Evolutionary conservation across 1,139 yeast species (phyloP).

Genomic region (Lodderomyces orthopsilosis): DNA sequence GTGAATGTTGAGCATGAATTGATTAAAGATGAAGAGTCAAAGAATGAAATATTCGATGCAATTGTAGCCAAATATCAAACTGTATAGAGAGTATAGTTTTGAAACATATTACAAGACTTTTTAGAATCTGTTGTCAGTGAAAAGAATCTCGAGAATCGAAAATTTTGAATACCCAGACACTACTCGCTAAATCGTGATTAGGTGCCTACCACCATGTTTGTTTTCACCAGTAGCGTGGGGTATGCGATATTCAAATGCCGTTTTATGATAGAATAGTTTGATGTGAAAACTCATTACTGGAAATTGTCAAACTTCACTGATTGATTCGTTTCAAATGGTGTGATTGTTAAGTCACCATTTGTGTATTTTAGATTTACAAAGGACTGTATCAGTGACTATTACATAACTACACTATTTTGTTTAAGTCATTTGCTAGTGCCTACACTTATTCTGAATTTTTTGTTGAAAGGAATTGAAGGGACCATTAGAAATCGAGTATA

Average conservation of each 20-base stretch:
- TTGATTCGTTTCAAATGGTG: background rate
- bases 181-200: too few relatives aligned
- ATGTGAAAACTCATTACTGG: background rate
- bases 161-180: too few relatives aligned
- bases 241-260: too few relatives aligned
- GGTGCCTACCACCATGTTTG: too few relatives aligned
- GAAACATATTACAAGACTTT: background rate
- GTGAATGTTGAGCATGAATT: slow-evolving; percentile 51
- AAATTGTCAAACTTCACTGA: background rate
- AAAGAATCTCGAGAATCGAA: too few relatives aligned
- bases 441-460: too few relatives aligned
- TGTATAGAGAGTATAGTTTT: background rate
- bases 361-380: background rate
- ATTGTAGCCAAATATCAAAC: slow-evolving; percentile 51
- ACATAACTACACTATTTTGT: too few relatives aligned
- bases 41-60: slow-evolving; percentile 53
- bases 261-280: background rate
- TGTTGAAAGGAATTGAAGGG: too few relatives aligned
- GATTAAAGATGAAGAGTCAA: slow-evolving; percentile 49
- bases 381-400: background rate
- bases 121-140: too few relatives aligned
- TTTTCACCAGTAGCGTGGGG: too few relatives aligned
- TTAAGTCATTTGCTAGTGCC: too few relatives aligned
- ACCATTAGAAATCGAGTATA: too few relatives aligned
- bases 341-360: background rate